Percentiles rank a stretch among this genome's conserved stretches.
These are phyloP conservation scores for Myxozyma geophila DNA, from an alignment of 805 yeast species.

Conservation along the genomic window DNA sequence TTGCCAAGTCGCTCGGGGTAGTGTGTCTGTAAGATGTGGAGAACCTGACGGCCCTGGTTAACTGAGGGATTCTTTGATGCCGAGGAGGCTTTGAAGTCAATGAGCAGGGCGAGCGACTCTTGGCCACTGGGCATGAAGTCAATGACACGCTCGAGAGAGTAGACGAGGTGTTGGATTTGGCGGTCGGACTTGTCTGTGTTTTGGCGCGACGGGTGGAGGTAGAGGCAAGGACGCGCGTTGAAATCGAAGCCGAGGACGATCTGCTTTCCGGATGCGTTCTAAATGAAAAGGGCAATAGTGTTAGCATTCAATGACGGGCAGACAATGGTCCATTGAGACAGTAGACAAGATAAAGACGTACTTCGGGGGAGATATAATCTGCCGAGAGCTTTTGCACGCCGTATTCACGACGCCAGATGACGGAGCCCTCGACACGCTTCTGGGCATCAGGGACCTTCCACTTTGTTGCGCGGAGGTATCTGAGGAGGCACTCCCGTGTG, in stretches of 20 bases:
- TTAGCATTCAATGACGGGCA: constrained; percentile 44
- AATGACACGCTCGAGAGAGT: constrained; percentile 87
- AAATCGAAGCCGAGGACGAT: constrained; percentile 89
- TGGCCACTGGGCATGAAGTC: constrained; percentile 97
- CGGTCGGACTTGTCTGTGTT: constrained; percentile 87
- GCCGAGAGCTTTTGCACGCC: constrained; percentile 61
- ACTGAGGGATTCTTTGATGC: constrained; percentile 84
- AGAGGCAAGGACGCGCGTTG: constrained; percentile 87
- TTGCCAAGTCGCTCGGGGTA: constrained; percentile 96
- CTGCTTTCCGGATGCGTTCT: constrained; percentile 91
- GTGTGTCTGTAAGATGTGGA: constrained; percentile 92
- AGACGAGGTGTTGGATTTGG: constrained; percentile 96
- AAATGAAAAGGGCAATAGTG: constrained; percentile 43
- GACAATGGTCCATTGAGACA: not conserved
- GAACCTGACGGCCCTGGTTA: constrained; percentile 85
- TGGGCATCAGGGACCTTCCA: constrained; percentile 79
- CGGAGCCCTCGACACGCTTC: constrained; percentile 71
- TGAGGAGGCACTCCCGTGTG: constrained; percentile 84
- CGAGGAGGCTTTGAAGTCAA: constrained; percentile 86
- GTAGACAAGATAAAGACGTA: not conserved
- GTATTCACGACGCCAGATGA: constrained; percentile 93
- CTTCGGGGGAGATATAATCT: constrained; percentile 42
- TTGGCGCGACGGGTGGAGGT: constrained; percentile 92
- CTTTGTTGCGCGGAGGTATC: constrained; percentile 92
- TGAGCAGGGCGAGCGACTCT: constrained; percentile 86